These are phyloP conservation scores for Exophiala calicioides DNA, from an alignment of 2,329 filamentous ascomycete genomes.

Conservation along the genomic window DNA sequence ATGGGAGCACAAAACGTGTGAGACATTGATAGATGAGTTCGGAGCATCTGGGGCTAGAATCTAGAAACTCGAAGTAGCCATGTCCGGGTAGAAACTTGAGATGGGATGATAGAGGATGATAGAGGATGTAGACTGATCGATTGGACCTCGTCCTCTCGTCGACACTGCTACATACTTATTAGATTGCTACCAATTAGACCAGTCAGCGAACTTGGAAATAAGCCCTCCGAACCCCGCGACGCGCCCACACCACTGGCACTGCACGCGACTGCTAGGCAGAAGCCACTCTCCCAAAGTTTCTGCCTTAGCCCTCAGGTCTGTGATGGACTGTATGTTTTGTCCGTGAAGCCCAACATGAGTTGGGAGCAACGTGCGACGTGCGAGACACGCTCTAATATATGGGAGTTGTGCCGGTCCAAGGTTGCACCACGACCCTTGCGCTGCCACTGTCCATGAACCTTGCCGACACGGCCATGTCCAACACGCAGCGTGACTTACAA, in stretches of 20 bases:
- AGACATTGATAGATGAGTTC: no score
- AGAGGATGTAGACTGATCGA: constrained; percentile 3
- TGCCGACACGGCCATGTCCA: constrained; percentile 14
- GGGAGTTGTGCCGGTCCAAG: neutral
- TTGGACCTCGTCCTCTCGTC: constrained; percentile 12
- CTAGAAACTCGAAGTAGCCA: constrained; percentile 5
- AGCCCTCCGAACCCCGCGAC: constrained; percentile 11
- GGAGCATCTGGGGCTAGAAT: no score
- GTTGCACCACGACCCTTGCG: constrained; percentile 21
- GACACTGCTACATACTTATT: no score
- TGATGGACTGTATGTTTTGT: no score
- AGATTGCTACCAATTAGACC: no score
- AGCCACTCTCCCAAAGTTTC: neutral
- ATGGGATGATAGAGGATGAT: constrained; percentile 7
- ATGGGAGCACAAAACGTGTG: no score
- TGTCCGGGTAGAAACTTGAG: neutral
- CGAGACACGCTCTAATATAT: neutral
- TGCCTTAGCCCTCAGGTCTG: no score
- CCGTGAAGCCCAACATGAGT: no score
- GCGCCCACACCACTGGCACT: constrained; percentile 17
- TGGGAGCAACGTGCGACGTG: no score
- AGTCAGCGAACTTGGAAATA: neutral
- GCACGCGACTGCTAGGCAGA: neutral
- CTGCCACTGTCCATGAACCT: constrained; percentile 10
- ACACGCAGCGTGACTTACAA: neutral